Evolutionary conservation across 768 basidiomycete genomes (phyloP).

Genomic region (Podaxis sp.): DNA sequence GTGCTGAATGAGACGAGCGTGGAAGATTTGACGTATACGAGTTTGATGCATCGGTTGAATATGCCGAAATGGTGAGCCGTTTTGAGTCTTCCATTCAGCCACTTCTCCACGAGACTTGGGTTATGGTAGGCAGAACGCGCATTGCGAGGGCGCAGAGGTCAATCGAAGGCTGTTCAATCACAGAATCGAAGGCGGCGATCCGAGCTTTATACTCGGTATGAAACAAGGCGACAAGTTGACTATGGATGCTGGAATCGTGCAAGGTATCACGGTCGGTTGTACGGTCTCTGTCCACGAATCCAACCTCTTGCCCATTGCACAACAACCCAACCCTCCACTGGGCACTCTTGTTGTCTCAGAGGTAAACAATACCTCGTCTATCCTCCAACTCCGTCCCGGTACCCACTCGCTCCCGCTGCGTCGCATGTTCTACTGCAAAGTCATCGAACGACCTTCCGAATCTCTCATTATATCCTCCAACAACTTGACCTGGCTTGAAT

Average conservation of each 20-base stretch:
- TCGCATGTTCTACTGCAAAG: slow-evolving; percentile 26
- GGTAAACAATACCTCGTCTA: slow-evolving; percentile 24
- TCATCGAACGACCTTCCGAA: slow-evolving; percentile 18
- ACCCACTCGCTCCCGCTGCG: slow-evolving; percentile 16
- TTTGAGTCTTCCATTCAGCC: neutral
- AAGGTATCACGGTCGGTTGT: slow-evolving; percentile 32
- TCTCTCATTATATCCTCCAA: slow-evolving; percentile 26
- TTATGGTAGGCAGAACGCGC: slow-evolving; percentile 33
- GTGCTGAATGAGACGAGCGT: slow-evolving; percentile 23
- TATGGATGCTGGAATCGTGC: slow-evolving; percentile 31
- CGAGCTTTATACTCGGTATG: slow-evolving; percentile 25
- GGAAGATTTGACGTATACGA: slow-evolving; percentile 29
- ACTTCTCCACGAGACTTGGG: neutral
- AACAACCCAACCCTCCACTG: slow-evolving; percentile 23
- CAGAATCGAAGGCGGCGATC: slow-evolving; percentile 26
- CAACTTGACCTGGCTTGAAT: slow-evolving; percentile 27
- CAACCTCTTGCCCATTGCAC: slow-evolving; percentile 22
- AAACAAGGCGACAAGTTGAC: slow-evolving; percentile 16
- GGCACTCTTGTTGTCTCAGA: slow-evolving; percentile 23
- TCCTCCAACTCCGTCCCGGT: slow-evolving; percentile 12
- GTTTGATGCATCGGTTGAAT: slow-evolving; percentile 31
- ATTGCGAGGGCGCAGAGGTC: slow-evolving; percentile 34
- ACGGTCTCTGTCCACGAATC: slow-evolving; percentile 24
- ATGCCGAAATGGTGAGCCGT: slow-evolving; percentile 28
- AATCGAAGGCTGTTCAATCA: slow-evolving; percentile 33